phyloP scores from a whole-genome alignment of 306 rosid species.

The Dryas octopetala region DNA sequence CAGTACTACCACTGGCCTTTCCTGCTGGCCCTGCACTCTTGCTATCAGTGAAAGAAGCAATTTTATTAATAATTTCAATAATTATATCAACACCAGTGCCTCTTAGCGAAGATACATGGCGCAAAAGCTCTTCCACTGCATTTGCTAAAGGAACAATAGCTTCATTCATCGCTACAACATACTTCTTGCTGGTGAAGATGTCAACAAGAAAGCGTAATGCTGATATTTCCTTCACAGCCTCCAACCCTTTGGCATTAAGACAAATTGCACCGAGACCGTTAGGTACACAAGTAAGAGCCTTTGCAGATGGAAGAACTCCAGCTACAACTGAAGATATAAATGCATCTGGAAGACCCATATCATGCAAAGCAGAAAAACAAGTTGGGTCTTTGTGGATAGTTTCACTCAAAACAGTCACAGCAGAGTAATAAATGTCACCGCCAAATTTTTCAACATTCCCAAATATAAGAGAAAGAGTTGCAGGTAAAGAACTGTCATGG shows the following conservation, averaged over 20 bases:
- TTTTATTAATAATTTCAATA: slow-evolving; percentile 69
- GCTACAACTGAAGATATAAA: slow-evolving; percentile 79
- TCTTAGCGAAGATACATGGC: slow-evolving; percentile 87
- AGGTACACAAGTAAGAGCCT: slow-evolving; percentile 88
- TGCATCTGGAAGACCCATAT: slow-evolving; percentile 91
- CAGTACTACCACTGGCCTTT: slow-evolving; percentile 57
- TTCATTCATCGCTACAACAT: slow-evolving; percentile 79
- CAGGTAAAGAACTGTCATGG: slow-evolving; percentile 70
- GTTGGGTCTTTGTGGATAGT: slow-evolving; percentile 97
- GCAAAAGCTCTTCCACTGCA: slow-evolving; percentile 94
- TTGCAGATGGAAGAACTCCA: slow-evolving; percentile 86
- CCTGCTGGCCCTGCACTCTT: slow-evolving; percentile 48
- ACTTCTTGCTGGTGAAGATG: slow-evolving; percentile 80
- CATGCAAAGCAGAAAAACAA: slow-evolving; percentile 74
- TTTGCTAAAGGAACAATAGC: slow-evolving; percentile 92
- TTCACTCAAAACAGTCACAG: slow-evolving; percentile 97
- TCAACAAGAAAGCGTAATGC: slow-evolving; percentile 79
- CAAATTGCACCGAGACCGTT: slow-evolving; percentile 97
- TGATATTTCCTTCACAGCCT: slow-evolving; percentile 69
- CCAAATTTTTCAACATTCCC: slow-evolving; percentile 80
- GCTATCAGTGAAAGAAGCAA: slow-evolving; percentile 63
- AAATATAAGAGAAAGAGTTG: slow-evolving; percentile 64
- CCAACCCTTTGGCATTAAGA: slow-evolving; percentile 89
- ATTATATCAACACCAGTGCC: slow-evolving; percentile 86
- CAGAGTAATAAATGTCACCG: slow-evolving; percentile 94